Base-by-base conservation (phyloP, 2,329 filamentous ascomycete species). In the Stemphylium vesicarium region DNA sequence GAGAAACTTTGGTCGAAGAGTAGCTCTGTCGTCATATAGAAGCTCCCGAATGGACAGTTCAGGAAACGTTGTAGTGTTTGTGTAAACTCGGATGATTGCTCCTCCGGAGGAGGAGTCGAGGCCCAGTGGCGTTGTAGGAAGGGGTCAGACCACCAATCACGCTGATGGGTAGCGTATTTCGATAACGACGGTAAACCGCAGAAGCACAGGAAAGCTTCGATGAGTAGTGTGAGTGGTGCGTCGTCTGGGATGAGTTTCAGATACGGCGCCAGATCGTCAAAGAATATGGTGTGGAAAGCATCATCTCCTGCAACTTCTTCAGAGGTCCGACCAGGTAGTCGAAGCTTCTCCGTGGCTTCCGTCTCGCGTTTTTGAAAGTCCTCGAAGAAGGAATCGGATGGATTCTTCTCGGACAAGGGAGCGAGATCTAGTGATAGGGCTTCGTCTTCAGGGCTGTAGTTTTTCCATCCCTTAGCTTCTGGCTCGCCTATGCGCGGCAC, bases 221-320 rank as follows among this genome's bases (percentile, higher is more conserved):
- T 49, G 0, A 96, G 73, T 24, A 82, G 71, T 9, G 73, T 65
- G 7, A 71, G 74, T 1, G 84, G 68, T 2, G 69, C 41, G 56
- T 55, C 50, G 69, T 50, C 53, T 80, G 62, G 22, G 69, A 69
- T 4, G 49, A 77, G 65, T 29, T 86, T 77, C 2, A 96, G 69
- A 24, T 89, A 81, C 0, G 84, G 80, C 57, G 85, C 78, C 16
- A 97, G 79, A 70, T 98, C 95, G 0, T 86, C 84, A 63, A 88
- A 92, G 68, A 97, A 84, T 40, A 96, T 84, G 3, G 95, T 85
- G 32, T 92, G 84, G 62, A 90, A 96, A 0, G 92, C 90, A 66
- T 97, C 94, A 54, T 93, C 88, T 60, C 91, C 88, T 13, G 83
- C 84, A 2, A 85, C 82, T 22, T 92, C 87, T 70, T 97, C 92